Evolutionary conservation across 2,329 filamentous ascomycete species (phyloP).

Genomic region (Pseudopyrenochaeta lycopersici): DNA sequence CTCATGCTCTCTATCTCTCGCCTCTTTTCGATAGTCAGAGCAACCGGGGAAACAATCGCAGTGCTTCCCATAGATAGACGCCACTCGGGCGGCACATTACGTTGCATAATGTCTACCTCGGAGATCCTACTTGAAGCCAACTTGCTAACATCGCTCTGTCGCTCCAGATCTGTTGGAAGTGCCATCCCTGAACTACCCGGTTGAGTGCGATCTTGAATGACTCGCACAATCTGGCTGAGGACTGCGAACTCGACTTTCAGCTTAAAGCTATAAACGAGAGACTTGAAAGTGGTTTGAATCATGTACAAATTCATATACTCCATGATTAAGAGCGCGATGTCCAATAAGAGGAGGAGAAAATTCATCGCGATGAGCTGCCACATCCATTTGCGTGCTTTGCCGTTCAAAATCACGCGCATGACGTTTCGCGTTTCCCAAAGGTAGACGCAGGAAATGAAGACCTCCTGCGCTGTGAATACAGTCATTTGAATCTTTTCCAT

Average conservation of each 20-base stretch:
- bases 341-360: slow-evolving; percentile 16
- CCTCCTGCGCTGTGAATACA: slow-evolving; percentile 50
- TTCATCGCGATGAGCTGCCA: slow-evolving; percentile 26
- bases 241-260: slow-evolving; percentile 63
- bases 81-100: no score
- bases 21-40: no score
- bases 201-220: no score
- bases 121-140: no score
- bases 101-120: no score
- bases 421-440: slow-evolving; percentile 62
- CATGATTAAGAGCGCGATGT: slow-evolving; percentile 15
- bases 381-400: slow-evolving; percentile 16
- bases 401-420: slow-evolving; percentile 13
- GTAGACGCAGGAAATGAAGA: slow-evolving; percentile 53
- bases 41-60: no score
- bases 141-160: no score
- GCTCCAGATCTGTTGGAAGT: no score
- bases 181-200: no score
- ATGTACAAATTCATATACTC: slow-evolving; percentile 23
- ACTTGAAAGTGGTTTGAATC: slow-evolving; percentile 43
- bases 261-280: slow-evolving; percentile 53
- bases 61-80: no score
- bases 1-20: no score
- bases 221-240: slow-evolving; percentile 49
- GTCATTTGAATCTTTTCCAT: slow-evolving; percentile 53